phyloP scores from a whole-genome alignment of 2,329 filamentous ascomycete species.

The Ophiocordyceps camponoti-saundersi region DNA sequence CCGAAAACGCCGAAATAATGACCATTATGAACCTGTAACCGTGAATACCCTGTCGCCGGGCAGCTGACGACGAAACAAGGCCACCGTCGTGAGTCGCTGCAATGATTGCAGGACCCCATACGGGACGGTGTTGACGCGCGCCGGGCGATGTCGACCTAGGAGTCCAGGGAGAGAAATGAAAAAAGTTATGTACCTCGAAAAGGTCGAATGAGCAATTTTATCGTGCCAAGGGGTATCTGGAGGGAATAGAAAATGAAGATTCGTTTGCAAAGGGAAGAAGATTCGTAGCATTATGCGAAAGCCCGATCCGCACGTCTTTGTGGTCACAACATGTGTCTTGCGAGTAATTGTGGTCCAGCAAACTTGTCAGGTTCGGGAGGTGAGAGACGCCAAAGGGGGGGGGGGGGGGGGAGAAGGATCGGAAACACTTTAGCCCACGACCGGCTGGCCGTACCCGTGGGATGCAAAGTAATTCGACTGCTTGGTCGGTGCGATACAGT shows the following conservation, averaged over 20 bases:
- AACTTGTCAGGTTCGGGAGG: too few species aligned
- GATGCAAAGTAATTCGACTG: constrained; percentile 28
- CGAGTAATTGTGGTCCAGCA: too few species aligned
- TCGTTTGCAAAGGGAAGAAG: background rate
- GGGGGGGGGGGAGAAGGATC: background rate
- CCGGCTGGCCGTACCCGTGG: constrained; percentile 34
- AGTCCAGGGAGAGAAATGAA: background rate
- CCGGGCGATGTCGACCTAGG: background rate
- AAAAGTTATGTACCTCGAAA: constrained; percentile 6
- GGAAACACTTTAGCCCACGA: constrained; percentile 26
- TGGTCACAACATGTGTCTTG: too few species aligned
- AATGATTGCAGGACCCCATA: too few species aligned
- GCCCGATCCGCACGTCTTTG: too few species aligned
- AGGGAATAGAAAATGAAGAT: constrained; percentile 12
- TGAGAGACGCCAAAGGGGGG: too few species aligned
- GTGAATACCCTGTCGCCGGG: background rate
- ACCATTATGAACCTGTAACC: constrained; percentile 18
- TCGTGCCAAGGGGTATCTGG: constrained; percentile 23
- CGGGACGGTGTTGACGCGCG: background rate
- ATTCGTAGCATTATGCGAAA: constrained; percentile 14
- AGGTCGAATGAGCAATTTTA: constrained; percentile 13
- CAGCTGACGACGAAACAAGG: background rate
- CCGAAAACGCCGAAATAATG: constrained; percentile 11
- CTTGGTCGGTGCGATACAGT: constrained; percentile 28
- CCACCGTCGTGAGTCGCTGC: background rate